A percentile compares a stretch with the other conserved stretches of the same genome.
Evolutionary conservation across 1,284 basidiomycete species (phyloP).

Genomic region (Apiotrichum gamsii): DNA sequence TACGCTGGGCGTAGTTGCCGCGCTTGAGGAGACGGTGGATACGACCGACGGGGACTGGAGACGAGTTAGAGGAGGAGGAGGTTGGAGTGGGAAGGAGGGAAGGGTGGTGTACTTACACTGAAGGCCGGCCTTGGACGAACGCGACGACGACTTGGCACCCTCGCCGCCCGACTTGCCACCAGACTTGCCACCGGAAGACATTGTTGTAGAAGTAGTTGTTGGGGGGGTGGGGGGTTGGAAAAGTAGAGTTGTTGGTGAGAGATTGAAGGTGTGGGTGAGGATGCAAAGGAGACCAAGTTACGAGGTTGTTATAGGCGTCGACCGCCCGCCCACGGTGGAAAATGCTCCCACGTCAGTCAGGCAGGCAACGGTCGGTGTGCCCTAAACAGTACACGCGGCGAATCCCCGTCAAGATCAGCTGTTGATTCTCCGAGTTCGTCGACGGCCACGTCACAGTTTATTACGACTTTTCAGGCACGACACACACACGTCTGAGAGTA

Average conservation of each 20-base stretch:
- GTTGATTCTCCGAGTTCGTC: no score
- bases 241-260: conserved; percentile 15
- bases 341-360: no score
- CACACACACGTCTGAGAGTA: no score
- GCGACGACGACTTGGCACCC: conserved; percentile 58
- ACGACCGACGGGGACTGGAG: conserved; percentile 70
- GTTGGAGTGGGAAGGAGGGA: no score
- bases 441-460: no score
- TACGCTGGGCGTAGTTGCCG: conserved; percentile 77
- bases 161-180: conserved; percentile 51
- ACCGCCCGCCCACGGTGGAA: no score
- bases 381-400: no score
- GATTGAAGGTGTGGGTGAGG: conserved; percentile 15
- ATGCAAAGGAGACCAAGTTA: conserved; percentile 11
- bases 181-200: conserved; percentile 53
- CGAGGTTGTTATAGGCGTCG: not conserved
- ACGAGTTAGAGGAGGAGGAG: conserved; percentile 18
- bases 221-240: conserved; percentile 19
- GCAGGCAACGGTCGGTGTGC: no score
- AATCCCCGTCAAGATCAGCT: no score
- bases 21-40: conserved; percentile 79
- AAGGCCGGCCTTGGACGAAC: conserved; percentile 76
- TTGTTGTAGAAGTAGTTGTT: conserved; percentile 47
- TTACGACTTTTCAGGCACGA: no score
- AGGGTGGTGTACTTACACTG: conserved; percentile 50